Percentiles rank a stretch among this genome's conserved stretches.
These are phyloP conservation scores for Sergeia podlipaevii DNA, from an alignment of 208 protist genomes.

Conservation along the genomic window DNA sequence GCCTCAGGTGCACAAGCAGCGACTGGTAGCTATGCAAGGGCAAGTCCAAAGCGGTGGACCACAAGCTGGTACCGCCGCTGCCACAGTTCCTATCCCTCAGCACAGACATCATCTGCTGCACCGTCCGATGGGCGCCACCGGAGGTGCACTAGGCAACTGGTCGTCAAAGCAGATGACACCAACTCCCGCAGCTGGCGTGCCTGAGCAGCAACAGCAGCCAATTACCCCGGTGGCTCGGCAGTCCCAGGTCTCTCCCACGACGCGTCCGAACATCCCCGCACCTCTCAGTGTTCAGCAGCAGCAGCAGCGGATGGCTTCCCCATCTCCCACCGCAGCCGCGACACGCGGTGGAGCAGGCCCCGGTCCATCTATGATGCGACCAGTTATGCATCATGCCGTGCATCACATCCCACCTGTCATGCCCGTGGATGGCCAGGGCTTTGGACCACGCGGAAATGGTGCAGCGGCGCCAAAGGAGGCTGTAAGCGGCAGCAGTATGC, in stretches of 20 bases:
- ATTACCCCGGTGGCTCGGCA: no score
- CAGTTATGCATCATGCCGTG: neutral
- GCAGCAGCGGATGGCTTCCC: constrained; percentile 5
- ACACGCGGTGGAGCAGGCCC: neutral
- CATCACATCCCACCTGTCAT: neutral
- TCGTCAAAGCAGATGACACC: no score
- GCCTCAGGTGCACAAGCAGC: constrained; percentile 8
- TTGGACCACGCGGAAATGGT: neutral
- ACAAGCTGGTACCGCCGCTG: no score
- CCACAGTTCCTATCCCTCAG: no score
- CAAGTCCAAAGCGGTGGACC: no score
- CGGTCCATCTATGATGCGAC: neutral
- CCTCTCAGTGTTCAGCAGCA: constrained; percentile 21
- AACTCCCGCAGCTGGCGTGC: no score
- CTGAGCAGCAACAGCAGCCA: no score
- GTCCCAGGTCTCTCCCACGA: no score
- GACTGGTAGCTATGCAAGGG: no score
- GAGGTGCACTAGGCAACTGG: no score
- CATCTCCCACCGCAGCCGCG: neutral
- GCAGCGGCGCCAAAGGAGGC: neutral
- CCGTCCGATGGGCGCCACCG: no score
- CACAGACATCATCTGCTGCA: no score
- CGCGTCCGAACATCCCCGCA: constrained; percentile 23
- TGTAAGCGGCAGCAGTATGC: neutral
- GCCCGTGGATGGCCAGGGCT: neutral